Percentiles rank a stretch among this genome's conserved stretches.
These are phyloP conservation scores for Debaryomyces prosopidis DNA, from an alignment of 805 yeast species.

Conservation along the genomic window DNA sequence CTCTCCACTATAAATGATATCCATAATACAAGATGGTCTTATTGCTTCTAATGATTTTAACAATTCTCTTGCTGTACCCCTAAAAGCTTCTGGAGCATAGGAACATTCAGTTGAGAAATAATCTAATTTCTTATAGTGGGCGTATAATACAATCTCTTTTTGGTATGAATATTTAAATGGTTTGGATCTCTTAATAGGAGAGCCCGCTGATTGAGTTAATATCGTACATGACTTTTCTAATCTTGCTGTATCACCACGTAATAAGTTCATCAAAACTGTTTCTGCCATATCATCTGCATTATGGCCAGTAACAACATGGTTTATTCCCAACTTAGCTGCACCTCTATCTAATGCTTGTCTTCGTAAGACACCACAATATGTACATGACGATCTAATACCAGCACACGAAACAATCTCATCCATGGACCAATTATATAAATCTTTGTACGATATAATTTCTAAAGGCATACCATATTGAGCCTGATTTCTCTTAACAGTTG, in stretches of 20 bases:
- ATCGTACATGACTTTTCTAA: slow-evolving; percentile 85
- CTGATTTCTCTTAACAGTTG: slow-evolving; percentile 93
- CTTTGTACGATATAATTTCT: slow-evolving; percentile 81
- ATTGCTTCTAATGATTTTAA: slow-evolving; percentile 88
- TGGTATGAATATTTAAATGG: slow-evolving; percentile 96
- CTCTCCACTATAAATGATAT: slow-evolving; percentile 93
- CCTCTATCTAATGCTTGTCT: slow-evolving; percentile 97
- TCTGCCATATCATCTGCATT: slow-evolving; percentile 99
- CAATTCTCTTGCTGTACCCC: slow-evolving; percentile 94
- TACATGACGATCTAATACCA: slow-evolving; percentile 91
- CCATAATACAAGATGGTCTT: slow-evolving; percentile 90
- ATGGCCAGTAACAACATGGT: slow-evolving; percentile 96
- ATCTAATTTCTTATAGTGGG: slow-evolving; percentile 92
- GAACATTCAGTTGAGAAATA: slow-evolving; percentile 97
- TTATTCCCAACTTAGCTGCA: slow-evolving; percentile 79
- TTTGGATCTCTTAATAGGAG: slow-evolving; percentile 90
- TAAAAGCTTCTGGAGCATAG: slow-evolving; percentile 96
- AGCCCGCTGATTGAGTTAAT: slow-evolving; percentile 76
- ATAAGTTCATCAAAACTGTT: slow-evolving; percentile 89
- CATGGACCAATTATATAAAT: slow-evolving; percentile 96
- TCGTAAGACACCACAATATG: slow-evolving; percentile 96
- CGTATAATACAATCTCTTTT: slow-evolving; percentile 95
- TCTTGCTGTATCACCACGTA: slow-evolving; percentile 95
- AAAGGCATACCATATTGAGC: slow-evolving; percentile 78
- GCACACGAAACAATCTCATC: slow-evolving; percentile 95